These are phyloP conservation scores for Penicillium ochrochloron DNA, from an alignment of 495 filamentous ascomycete species.

Conservation along the genomic window DNA sequence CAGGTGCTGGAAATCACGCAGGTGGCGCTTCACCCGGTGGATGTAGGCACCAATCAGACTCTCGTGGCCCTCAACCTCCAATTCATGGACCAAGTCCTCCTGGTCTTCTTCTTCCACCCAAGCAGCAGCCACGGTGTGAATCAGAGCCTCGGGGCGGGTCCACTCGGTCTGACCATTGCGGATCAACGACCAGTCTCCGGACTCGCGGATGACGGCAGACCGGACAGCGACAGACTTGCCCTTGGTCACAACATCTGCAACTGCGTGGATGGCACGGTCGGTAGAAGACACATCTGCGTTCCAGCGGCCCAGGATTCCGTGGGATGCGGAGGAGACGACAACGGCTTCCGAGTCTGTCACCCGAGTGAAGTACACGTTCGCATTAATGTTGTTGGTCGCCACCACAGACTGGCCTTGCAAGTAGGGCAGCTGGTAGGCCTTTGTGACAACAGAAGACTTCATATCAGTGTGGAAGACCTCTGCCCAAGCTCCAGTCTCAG, in stretches of 20 bases:
- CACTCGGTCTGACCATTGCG: slow-evolving; percentile 81
- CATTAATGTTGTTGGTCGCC: slow-evolving; percentile 73
- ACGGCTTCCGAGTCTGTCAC: slow-evolving; percentile 71
- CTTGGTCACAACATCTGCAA: slow-evolving; percentile 80
- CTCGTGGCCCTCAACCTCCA: slow-evolving; percentile 85
- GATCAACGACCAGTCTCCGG: slow-evolving; percentile 82
- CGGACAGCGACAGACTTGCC: slow-evolving; percentile 72
- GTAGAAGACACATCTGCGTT: slow-evolving; percentile 49
- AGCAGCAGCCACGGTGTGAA: slow-evolving; percentile 71
- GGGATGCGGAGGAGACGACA: slow-evolving; percentile 75
- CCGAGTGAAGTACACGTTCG: slow-evolving; percentile 87
- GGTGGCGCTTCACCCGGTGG: slow-evolving; percentile 83
- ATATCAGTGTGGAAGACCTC: slow-evolving; percentile 85
- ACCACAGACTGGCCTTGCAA: slow-evolving; percentile 72
- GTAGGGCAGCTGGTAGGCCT: slow-evolving; percentile 76
- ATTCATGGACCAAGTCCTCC: slow-evolving; percentile 74
- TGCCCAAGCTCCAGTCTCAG: slow-evolving; percentile 71
- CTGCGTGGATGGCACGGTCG: slow-evolving; percentile 62
- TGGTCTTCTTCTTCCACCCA: slow-evolving; percentile 74
- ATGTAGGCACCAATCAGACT: slow-evolving; percentile 80
- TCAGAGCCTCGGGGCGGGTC: slow-evolving; percentile 80
- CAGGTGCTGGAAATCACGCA: slow-evolving; percentile 77
- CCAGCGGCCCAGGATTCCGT: slow-evolving; percentile 77
- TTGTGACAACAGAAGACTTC: slow-evolving; percentile 63
- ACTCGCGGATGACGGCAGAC: slow-evolving; percentile 68